A percentile compares a stretch with the other conserved stretches of the same genome.
These are phyloP conservation scores for Hydnomerulius pinastri DNA, from an alignment of 768 basidiomycete species.

Conservation along the genomic window DNA sequence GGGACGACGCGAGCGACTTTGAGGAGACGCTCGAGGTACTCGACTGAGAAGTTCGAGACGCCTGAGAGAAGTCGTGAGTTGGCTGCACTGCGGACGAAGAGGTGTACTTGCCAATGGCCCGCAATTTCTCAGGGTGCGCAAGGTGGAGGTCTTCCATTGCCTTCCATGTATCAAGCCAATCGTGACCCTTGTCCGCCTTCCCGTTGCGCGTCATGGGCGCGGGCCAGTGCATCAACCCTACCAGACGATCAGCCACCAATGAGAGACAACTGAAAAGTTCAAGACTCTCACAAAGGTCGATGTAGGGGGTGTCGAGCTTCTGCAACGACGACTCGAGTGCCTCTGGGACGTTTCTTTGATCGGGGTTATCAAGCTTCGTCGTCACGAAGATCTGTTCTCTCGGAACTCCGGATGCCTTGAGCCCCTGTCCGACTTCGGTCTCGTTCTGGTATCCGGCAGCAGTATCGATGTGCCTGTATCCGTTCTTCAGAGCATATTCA, in stretches of 20 bases:
- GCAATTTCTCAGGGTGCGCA: constrained; percentile 68
- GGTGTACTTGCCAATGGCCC: constrained; percentile 61
- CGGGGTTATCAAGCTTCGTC: constrained; percentile 66
- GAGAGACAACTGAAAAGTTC: neutral
- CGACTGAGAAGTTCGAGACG: constrained; percentile 71
- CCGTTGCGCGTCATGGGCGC: constrained; percentile 64
- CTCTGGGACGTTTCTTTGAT: constrained; percentile 58
- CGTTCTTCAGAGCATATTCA: constrained; percentile 66
- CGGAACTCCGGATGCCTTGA: constrained; percentile 70
- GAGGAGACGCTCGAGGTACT: constrained; percentile 63
- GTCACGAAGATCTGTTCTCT: constrained; percentile 80
- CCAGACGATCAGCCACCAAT: neutral
- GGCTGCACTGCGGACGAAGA: neutral
- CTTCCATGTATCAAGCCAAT: constrained; percentile 81
- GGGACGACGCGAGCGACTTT: constrained; percentile 58
- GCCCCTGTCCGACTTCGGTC: constrained; percentile 78
- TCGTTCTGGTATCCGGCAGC: constrained; percentile 75
- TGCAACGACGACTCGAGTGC: constrained; percentile 72
- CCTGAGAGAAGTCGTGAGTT: constrained; percentile 31
- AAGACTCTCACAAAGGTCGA: constrained; percentile 67
- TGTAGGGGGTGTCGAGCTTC: constrained; percentile 69
- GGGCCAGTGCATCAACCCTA: constrained; percentile 85
- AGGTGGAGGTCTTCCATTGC: constrained; percentile 69
- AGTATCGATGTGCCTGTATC: constrained; percentile 76
- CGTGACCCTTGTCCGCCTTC: constrained; percentile 52